Evolutionary conservation across 1,284 basidiomycete genomes (phyloP), one percentile per base, ranked within the genome.

Genomic region (Serendipita sp.): DNA sequence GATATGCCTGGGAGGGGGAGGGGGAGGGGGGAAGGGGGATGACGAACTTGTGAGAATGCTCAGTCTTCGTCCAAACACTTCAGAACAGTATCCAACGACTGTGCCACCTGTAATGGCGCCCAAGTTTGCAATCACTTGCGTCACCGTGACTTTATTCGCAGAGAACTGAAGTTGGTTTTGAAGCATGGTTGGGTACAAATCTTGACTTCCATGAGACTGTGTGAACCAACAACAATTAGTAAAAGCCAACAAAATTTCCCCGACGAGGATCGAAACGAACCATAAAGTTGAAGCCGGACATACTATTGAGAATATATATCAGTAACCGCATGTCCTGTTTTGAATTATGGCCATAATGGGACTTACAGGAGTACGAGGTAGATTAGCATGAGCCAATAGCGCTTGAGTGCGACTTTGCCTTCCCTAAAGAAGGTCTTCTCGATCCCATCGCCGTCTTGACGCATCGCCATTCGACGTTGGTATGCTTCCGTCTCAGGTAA

Each of bases 401-500:
- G 75, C 75, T 84, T 89, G 65, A 97, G 75, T 87, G 96, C 96
- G 62, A 74, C 72, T 72, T 78, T 72, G 62, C 79, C 82, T 71
- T 94, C 91, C 53, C 74, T 76, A 22, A 92, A 44, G 77, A 96
- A 97, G 1, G 83, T 73, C 69, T 77, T 81, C 1, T 72, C n/a
- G 62, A 74, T 34, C 72, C 75, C 67, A 65, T 74, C 64, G 68
- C 79, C 10, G 65, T 75, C 67, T 50, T 53, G 42, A 30, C 62
- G 55, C 38, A 60, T 63, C 12, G 73, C 78, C 71, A 80, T 81
- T 3, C 83, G 85, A 47, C 78, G 77, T 50, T 85, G 64, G 78
- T 93, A 97, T 44, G 88, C 76, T 62, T 81, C 77, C 13, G 85
- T 88, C 74, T 99, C 94, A 2, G 95, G 95, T 0, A 97, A 74